A percentile compares a stretch with the other conserved stretches of the same genome.
These are phyloP conservation scores for Gilbertella persicaria DNA, from an alignment of 371 early-diverging fungal species.

Conservation along the genomic window DNA sequence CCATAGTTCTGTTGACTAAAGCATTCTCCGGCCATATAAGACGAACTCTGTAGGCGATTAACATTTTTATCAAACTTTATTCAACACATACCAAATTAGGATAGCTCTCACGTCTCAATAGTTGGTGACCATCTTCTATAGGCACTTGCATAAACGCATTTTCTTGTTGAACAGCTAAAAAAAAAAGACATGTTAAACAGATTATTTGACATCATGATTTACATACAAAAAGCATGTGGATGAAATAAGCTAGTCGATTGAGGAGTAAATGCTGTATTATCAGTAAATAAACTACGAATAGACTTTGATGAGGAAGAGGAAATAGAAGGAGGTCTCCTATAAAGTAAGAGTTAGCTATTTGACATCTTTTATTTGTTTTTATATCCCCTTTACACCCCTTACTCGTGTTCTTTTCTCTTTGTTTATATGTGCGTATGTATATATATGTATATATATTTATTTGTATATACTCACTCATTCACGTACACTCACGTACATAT, in stretches of 20 bases:
- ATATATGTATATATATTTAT: neutral
- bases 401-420: too few species aligned
- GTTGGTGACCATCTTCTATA: slow-evolving; percentile 16
- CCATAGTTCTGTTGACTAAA: too few species aligned
- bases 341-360: slow-evolving; percentile 8
- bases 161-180: slow-evolving; percentile 8
- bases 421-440: too few species aligned
- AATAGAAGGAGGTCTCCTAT: slow-evolving; percentile 3
- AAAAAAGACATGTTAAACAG: neutral
- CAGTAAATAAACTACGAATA: slow-evolving; percentile 39
- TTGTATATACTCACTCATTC: neutral
- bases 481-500: neutral
- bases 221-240: slow-evolving; percentile 16
- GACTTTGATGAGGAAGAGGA: slow-evolving; percentile 25
- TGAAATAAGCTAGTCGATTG: slow-evolving; percentile 32
- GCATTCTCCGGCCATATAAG: slow-evolving; percentile 15
- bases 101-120: slow-evolving; percentile 40
- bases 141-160: slow-evolving; percentile 5
- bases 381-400: neutral
- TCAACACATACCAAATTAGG: slow-evolving; percentile 36
- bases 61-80: too few species aligned
- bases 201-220: neutral
- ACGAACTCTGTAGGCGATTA: too few species aligned
- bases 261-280: slow-evolving; percentile 40
- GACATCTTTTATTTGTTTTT: slow-evolving; percentile 8